A percentile compares a stretch with the other conserved stretches of the same genome.
These are phyloP conservation scores for Panellus pusillus DNA, from an alignment of 768 basidiomycete species.

Conservation along the genomic window DNA sequence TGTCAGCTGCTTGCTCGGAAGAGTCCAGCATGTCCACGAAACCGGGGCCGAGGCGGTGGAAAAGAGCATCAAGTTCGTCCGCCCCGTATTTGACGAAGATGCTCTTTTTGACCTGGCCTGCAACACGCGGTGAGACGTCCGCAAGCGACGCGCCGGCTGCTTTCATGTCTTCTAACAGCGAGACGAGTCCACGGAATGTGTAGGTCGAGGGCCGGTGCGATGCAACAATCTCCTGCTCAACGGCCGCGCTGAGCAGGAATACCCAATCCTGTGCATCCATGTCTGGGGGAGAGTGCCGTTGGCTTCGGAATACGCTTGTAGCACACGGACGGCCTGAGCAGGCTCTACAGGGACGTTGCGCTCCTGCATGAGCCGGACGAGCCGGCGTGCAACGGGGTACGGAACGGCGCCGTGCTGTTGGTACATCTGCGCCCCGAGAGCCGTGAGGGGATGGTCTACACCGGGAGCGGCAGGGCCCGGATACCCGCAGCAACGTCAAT, in stretches of 20 bases:
- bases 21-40: constrained; percentile 29
- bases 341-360: constrained; percentile 34
- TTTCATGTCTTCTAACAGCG: constrained; percentile 44
- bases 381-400: constrained; percentile 30
- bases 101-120: constrained; percentile 28
- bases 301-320: constrained; percentile 42
- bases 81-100: constrained; percentile 26
- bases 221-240: constrained; percentile 35
- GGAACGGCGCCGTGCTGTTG: constrained; percentile 13
- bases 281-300: not conserved
- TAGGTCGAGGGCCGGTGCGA: constrained; percentile 28
- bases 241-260: constrained; percentile 43
- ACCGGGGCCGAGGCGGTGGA: constrained; percentile 33
- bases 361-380: constrained; percentile 35
- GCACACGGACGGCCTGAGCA: constrained; percentile 37
- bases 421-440: not conserved
- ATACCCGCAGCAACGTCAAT: constrained; percentile 20
- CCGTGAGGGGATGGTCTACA: not conserved
- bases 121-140: constrained; percentile 26
- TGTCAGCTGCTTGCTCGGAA: constrained; percentile 18
- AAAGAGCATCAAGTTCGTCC: constrained; percentile 27
- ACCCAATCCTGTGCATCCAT: constrained; percentile 44
- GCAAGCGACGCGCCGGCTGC: constrained; percentile 31
- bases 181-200: constrained; percentile 40
- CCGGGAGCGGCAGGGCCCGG: not conserved